Evolutionary conservation across 2,329 filamentous ascomycete species (phyloP).

Genomic region (Neocucurbitaria cava): DNA sequence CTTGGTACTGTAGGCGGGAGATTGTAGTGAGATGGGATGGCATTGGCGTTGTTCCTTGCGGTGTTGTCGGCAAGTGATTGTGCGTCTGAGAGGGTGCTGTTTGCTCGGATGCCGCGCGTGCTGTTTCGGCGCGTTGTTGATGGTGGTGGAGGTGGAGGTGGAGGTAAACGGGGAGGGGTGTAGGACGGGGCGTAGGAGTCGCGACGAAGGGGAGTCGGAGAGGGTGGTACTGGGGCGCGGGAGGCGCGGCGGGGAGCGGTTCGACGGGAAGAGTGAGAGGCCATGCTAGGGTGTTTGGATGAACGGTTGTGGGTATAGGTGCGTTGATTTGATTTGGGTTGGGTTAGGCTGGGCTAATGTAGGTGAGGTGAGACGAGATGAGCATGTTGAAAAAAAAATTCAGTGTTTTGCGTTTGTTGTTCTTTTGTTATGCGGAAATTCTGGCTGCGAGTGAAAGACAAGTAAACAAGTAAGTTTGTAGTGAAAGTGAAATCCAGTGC

Average conservation of each 20-base stretch:
- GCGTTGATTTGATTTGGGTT: no score
- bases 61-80: neutral
- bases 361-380: neutral
- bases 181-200: slow-evolving; percentile 1
- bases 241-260: slow-evolving; percentile 2
- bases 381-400: no score
- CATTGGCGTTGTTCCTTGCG: neutral
- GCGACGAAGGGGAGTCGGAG: slow-evolving; percentile 6
- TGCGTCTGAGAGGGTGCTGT: neutral
- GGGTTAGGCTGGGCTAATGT: no score
- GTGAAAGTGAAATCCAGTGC: neutral
- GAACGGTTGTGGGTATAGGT: no score
- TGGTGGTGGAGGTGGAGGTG: no score
- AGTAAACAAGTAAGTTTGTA: no score
- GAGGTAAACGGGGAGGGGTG: slow-evolving; percentile 4
- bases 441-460: no score
- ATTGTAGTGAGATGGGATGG: slow-evolving; percentile 18
- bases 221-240: slow-evolving; percentile 10
- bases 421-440: no score
- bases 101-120: neutral
- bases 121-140: neutral
- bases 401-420: no score
- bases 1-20: slow-evolving; percentile 29
- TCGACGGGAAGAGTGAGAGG: neutral
- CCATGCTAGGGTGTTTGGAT: neutral